These are phyloP conservation scores for Exserohilum turcica DNA, from an alignment of 2,329 filamentous ascomycete genomes.

Conservation along the genomic window DNA sequence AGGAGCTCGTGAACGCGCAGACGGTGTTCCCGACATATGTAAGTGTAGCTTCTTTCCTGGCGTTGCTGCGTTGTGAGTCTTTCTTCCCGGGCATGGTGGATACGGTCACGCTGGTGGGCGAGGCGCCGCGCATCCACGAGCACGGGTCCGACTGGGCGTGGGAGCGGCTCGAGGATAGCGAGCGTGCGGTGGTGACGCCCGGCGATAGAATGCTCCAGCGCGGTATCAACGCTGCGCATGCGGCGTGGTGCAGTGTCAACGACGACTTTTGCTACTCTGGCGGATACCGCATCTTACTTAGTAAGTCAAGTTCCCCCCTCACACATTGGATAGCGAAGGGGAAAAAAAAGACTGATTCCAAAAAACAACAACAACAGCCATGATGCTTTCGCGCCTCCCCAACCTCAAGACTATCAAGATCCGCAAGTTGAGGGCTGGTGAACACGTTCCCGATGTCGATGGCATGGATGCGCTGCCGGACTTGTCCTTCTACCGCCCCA, in stretches of 20 bases:
- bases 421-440: constrained; percentile 22
- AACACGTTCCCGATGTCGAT: constrained; percentile 23
- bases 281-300: constrained; percentile 18
- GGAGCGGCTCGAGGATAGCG: constrained; percentile 17
- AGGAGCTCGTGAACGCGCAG: background rate
- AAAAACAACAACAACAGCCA: background rate
- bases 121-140: constrained; percentile 12
- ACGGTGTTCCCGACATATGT: constrained; percentile 5
- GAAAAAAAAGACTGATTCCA: too few species aligned
- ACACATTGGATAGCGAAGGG: too few species aligned
- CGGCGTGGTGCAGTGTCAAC: constrained; percentile 1
- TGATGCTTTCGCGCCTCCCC: constrained; percentile 9
- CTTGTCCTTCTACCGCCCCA: constrained; percentile 19
- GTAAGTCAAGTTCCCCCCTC: background rate
- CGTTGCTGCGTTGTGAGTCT: background rate
- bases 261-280: constrained; percentile 18
- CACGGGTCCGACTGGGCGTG: constrained; percentile 22
- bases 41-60: constrained; percentile 7
- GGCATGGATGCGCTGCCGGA: constrained; percentile 7
- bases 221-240: constrained; percentile 11
- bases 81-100: background rate
- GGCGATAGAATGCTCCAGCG: too few species aligned
- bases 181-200: background rate
- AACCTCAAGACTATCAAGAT: constrained; percentile 13
- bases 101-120: constrained; percentile 15